Evolutionary conservation across 2,329 filamentous ascomycete species (phyloP).

Genomic region (Rhynchosporium agropyri): DNA sequence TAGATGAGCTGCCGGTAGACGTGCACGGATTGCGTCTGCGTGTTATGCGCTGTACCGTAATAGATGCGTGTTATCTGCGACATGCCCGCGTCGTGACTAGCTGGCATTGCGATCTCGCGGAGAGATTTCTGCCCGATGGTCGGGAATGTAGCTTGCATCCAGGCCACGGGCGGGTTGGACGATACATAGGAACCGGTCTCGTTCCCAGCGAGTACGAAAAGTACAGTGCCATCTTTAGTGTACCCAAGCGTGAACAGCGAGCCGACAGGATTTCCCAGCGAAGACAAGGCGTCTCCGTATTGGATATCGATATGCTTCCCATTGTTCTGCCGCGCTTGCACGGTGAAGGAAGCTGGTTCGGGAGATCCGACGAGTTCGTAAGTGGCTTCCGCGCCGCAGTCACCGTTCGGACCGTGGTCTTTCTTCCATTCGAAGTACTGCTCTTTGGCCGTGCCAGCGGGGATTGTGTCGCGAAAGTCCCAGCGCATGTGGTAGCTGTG

Average conservation of each 20-base stretch:
- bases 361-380: conserved; percentile 29
- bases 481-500: conserved; percentile 33
- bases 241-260: conserved; percentile 29
- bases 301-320: conserved; percentile 28
- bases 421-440: conserved; percentile 29
- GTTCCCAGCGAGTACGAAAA: conserved; percentile 32
- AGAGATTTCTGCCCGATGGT: conserved; percentile 29
- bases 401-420: conserved; percentile 22
- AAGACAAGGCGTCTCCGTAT: conserved; percentile 29
- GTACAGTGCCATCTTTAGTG: conserved; percentile 25
- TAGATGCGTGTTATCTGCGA: conserved; percentile 23
- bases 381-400: conserved; percentile 32
- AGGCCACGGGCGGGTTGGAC: conserved; percentile 27
- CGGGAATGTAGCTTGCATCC: conserved; percentile 34
- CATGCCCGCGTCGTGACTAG: conserved; percentile 31
- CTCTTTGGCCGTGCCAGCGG: conserved; percentile 22
- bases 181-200: conserved; percentile 28
- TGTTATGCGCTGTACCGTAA: conserved; percentile 32
- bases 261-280: conserved; percentile 29
- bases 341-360: conserved; percentile 25
- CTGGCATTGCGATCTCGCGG: conserved; percentile 32
- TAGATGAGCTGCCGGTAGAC: conserved; percentile 29
- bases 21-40: conserved; percentile 26
- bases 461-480: conserved; percentile 22
- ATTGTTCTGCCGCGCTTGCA: conserved; percentile 28